Evolutionary conservation across 306 rosid species (phyloP).

Genomic region (Dalbergia cochinchinensis): DNA sequence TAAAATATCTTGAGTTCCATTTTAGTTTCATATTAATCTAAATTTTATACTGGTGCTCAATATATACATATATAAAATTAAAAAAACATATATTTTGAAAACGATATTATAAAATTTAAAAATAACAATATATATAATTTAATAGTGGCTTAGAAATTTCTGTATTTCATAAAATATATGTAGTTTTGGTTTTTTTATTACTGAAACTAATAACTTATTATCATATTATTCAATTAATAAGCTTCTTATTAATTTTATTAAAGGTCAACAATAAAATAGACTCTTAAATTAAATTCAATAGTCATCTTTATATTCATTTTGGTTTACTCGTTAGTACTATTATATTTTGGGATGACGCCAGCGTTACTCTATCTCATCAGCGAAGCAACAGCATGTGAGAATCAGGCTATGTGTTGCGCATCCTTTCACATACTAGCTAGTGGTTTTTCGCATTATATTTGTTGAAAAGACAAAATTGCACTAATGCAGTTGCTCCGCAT

Average conservation of each 20-base stretch:
- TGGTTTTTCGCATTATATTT: neutral
- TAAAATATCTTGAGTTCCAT: neutral
- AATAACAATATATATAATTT: too few species aligned
- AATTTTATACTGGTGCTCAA: too few species aligned
- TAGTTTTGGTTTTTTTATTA: too few species aligned
- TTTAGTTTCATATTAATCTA: neutral
- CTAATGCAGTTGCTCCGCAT: slow-evolving; percentile 5
- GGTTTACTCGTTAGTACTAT: too few species aligned
- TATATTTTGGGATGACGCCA: neutral
- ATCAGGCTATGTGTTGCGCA: slow-evolving; percentile 7
- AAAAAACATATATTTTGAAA: neutral
- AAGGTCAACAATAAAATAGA: too few species aligned
- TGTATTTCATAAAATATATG: too few species aligned
- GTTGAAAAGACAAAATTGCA: neutral
- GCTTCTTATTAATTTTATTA: too few species aligned
- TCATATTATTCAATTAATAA: too few species aligned
- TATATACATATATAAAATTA: too few species aligned
- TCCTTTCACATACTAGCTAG: neutral
- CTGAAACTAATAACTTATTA: too few species aligned
- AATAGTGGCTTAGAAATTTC: too few species aligned
- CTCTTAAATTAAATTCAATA: neutral
- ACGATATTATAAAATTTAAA: neutral
- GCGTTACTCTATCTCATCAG: slow-evolving; percentile 20
- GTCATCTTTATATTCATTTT: too few species aligned
- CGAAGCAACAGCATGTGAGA: slow-evolving; percentile 23